Conservation (phyloP, 805 yeast species). For the Kuraishia ogatae region DNA sequence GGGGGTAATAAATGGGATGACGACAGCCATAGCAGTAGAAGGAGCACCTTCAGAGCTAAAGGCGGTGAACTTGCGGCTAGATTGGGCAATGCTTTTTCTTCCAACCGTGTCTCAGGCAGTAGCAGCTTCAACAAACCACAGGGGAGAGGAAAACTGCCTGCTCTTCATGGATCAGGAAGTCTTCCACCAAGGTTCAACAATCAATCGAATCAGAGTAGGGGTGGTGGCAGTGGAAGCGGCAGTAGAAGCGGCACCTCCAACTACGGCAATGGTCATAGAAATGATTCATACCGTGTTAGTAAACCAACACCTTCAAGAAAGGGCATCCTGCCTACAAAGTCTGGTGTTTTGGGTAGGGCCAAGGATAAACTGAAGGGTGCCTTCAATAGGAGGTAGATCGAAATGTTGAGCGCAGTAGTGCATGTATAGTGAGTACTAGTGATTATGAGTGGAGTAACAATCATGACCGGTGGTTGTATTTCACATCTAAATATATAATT, state of each 20-base stretch:
- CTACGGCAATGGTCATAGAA: not conserved
- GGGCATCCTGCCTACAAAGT: not conserved
- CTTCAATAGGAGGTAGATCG: not conserved
- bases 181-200: not conserved
- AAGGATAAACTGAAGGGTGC: not conserved
- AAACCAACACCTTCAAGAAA: not conserved
- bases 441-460: too few species aligned
- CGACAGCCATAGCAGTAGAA: not conserved
- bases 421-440: too few species aligned
- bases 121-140: not conserved
- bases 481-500: too few species aligned
- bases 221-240: not conserved
- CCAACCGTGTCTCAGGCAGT: not conserved
- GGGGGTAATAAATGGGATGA: not conserved
- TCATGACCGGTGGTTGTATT: too few species aligned
- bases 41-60: not conserved
- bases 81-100: not conserved
- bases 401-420: not conserved
- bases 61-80: not conserved
- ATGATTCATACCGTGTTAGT: not conserved
- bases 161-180: not conserved
- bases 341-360: not conserved
- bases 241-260: not conserved
- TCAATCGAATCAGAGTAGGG: not conserved
- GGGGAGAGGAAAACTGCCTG: not conserved